Conservation (phyloP, 2,329 filamentous ascomycete genomes). For the Cladosporium austrohemisphaericum region DNA sequence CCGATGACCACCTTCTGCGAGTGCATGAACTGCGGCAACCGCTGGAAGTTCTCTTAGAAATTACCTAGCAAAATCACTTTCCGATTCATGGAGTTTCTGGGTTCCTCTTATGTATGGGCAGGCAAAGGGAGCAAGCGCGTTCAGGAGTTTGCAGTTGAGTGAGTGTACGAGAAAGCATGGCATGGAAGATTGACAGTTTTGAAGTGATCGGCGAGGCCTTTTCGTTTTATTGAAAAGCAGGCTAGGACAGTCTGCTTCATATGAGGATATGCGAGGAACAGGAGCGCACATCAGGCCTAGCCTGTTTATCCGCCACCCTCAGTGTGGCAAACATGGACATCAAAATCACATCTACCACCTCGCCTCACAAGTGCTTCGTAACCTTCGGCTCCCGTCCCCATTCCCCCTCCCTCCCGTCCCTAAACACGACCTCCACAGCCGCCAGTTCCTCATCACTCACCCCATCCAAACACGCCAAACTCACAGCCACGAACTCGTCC, state of each 20-base stretch:
- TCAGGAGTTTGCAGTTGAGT: slow-evolving; percentile 5
- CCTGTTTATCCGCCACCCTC: background rate
- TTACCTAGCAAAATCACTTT: background rate
- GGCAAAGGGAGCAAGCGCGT: slow-evolving; percentile 11
- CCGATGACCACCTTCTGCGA: slow-evolving; percentile 62
- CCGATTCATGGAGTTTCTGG: background rate
- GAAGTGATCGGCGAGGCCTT: too few relatives aligned
- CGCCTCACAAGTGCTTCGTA: background rate
- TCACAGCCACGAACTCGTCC: slow-evolving; percentile 2
- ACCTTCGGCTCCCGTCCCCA: background rate
- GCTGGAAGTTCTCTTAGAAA: slow-evolving; percentile 47
- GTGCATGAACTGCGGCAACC: slow-evolving; percentile 50
- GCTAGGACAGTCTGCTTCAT: too few relatives aligned
- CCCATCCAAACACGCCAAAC: slow-evolving; percentile 8
- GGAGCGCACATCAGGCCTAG: too few relatives aligned
- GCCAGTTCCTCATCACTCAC: slow-evolving; percentile 2
- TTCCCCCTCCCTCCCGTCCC: slow-evolving; percentile 11
- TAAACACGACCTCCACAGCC: background rate
- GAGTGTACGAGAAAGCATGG: too few relatives aligned
- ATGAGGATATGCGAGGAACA: too few relatives aligned
- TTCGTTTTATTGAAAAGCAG: too few relatives aligned
- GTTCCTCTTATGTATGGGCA: background rate
- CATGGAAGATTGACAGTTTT: too few relatives aligned
- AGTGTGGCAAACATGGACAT: too few relatives aligned
- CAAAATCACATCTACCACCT: background rate